A percentile compares a stretch with the other conserved stretches of the same genome.
phyloP scores from a whole-genome alignment of 345 rosid species.

The Kernera saxatilis region DNA sequence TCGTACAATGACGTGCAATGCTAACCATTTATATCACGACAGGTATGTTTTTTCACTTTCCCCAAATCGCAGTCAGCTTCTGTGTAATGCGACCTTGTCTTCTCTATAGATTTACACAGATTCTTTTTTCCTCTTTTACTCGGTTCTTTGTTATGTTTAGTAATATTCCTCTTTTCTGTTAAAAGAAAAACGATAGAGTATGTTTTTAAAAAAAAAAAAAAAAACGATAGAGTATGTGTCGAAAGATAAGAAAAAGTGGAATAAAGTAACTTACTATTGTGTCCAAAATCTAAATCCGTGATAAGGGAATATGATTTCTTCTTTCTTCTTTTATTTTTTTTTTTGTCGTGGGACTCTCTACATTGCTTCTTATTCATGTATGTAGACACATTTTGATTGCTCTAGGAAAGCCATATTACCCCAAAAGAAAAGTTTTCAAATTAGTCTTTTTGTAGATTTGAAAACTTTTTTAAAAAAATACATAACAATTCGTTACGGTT shows the following conservation, averaged over 20 bases:
- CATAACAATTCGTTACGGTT: no score
- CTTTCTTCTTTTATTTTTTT: background rate
- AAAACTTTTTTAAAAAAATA: background rate
- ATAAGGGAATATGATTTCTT: background rate
- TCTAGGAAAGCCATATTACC: background rate
- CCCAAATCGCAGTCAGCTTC: conserved; percentile 9
- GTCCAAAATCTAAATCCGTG: background rate
- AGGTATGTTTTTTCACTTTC: background rate
- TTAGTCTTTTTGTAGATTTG: background rate
- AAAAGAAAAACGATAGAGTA: background rate
- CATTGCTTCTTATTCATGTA: background rate
- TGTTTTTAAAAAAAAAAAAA: conserved; percentile 9
- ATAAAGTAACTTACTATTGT: background rate
- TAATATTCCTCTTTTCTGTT: conserved; percentile 8
- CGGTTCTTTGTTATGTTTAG: background rate
- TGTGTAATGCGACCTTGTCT: conserved; percentile 11
- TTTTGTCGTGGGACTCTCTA: background rate
- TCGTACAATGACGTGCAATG: conserved; percentile 23
- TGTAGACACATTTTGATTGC: background rate
- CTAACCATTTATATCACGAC: background rate
- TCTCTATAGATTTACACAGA: background rate
- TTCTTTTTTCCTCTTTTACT: background rate
- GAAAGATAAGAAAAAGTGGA: background rate
- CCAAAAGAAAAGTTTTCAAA: no score
- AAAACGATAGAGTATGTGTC: background rate